phyloP scores from a whole-genome alignment of 208 protist genomes.

The Leishmania arabica region DNA sequence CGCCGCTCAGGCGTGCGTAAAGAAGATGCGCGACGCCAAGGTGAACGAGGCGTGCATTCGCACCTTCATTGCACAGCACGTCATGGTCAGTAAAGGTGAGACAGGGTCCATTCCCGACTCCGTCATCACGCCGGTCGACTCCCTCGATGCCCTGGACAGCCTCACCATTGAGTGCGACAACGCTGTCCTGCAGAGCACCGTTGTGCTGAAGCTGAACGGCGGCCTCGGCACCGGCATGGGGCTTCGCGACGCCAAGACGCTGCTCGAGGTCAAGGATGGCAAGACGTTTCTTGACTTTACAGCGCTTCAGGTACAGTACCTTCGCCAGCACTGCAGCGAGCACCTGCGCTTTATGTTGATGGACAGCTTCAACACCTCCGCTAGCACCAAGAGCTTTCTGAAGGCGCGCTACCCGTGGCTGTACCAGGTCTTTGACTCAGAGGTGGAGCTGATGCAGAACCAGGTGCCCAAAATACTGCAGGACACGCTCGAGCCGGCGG shows the following conservation, averaged over 20 bases:
- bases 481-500: constrained; percentile 60
- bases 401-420: constrained; percentile 53
- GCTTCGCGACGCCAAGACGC: constrained; percentile 81
- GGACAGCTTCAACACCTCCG: constrained; percentile 98
- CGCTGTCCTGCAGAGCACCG: constrained; percentile 76
- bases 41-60: constrained; percentile 68
- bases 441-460: constrained; percentile 86
- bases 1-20: constrained; percentile 53
- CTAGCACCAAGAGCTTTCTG: constrained; percentile 86
- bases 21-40: constrained; percentile 67
- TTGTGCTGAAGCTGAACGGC: constrained; percentile 98
- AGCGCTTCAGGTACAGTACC: constrained; percentile 91
- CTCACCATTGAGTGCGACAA: constrained; percentile 30
- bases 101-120: constrained; percentile 64
- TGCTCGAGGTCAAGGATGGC: constrained; percentile 91
- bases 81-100: constrained; percentile 42
- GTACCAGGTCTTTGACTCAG: constrained; percentile 49
- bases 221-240: constrained; percentile 95
- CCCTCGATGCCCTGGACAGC: constrained; percentile 42
- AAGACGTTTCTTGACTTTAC: constrained; percentile 98
- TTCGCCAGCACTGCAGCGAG: constrained; percentile 87
- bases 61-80: constrained; percentile 66
- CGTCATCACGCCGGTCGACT: constrained; percentile 44
- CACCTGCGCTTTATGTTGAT: constrained; percentile 98
- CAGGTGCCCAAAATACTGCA: constrained; percentile 85